Evolutionary conservation across 2,329 filamentous ascomycete genomes (phyloP).

Genomic region (Claviceps humidiphila): DNA sequence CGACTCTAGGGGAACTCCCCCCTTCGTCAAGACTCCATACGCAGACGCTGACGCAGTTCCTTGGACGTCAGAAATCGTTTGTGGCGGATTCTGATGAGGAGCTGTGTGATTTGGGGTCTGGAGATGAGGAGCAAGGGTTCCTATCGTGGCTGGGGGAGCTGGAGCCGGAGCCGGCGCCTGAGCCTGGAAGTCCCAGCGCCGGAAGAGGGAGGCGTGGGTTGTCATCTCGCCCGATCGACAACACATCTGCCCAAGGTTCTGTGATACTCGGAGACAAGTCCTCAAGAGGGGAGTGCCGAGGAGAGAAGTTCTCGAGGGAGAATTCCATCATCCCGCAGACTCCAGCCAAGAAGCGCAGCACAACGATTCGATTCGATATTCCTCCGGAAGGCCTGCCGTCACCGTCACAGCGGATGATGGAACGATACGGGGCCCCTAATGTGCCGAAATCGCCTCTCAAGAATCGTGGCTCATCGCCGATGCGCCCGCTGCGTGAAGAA

Average conservation of each 20-base stretch:
- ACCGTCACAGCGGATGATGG: conserved; percentile 27
- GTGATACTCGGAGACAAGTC: neutral
- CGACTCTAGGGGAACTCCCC: conserved; percentile 17
- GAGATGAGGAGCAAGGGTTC: conserved; percentile 16
- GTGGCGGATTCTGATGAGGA: conserved; percentile 25
- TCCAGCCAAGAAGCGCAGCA: conserved; percentile 19
- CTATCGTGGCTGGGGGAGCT: conserved; percentile 18
- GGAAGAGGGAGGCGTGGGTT: conserved; percentile 4
- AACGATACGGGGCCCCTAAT: conserved; percentile 23
- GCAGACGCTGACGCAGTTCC: conserved; percentile 29
- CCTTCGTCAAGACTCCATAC: conserved; percentile 24
- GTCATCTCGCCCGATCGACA: neutral
- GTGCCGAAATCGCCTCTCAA: conserved; percentile 24
- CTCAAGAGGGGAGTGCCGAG: conserved; percentile 13
- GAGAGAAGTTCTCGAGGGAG: conserved; percentile 12
- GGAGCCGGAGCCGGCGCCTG: neutral
- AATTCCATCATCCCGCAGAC: conserved; percentile 29
- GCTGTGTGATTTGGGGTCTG: neutral
- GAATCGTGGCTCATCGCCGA: conserved; percentile 17
- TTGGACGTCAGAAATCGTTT: conserved; percentile 13
- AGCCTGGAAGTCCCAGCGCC: conserved; percentile 16
- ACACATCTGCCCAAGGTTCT: neutral
- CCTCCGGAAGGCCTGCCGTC: conserved; percentile 27
- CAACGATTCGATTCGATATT: conserved; percentile 23
- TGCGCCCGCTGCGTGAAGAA: conserved; percentile 9